Percentiles rank a stretch among this genome's conserved stretches.
Conservation (phyloP, 1,284 basidiomycete species). For the Ganoderma sinense region DNA sequence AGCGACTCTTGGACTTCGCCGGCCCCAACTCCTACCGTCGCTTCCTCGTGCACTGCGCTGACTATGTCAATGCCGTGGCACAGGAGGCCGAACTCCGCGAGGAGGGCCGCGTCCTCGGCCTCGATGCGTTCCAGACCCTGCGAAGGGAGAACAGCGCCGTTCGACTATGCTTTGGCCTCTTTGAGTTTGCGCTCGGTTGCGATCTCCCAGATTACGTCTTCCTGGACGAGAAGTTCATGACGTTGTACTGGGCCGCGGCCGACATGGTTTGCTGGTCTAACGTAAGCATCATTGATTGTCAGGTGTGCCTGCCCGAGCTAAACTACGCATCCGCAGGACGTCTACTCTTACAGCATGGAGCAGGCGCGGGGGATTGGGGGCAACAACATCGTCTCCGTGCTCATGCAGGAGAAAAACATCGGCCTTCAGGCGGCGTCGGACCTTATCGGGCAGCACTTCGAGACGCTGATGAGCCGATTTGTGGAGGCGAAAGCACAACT, state of each 20-base stretch:
- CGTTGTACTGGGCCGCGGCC: conserved; percentile 45
- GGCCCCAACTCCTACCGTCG: conserved; percentile 51
- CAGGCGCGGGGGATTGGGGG: conserved; percentile 45
- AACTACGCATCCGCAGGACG: conserved; percentile 40
- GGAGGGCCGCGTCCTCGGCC: conserved; percentile 40
- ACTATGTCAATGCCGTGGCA: conserved; percentile 46
- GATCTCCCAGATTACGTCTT: conserved; percentile 50
- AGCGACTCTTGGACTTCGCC: conserved; percentile 51
- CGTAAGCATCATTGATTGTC: conserved; percentile 35
- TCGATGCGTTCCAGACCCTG: conserved; percentile 42
- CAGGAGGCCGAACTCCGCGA: conserved; percentile 46
- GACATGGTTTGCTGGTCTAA: conserved; percentile 55
- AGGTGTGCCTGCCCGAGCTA: background rate
- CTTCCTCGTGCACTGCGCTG: conserved; percentile 44
- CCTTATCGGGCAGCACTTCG: conserved; percentile 43
- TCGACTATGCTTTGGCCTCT: conserved; percentile 48
- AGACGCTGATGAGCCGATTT: conserved; percentile 41
- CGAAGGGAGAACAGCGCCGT: conserved; percentile 51
- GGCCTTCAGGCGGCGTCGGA: conserved; percentile 46
- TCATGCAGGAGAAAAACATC: conserved; percentile 45
- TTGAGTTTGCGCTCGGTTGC: conserved; percentile 47
- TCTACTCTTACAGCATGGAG: conserved; percentile 54
- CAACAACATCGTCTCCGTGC: conserved; percentile 50
- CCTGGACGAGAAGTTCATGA: conserved; percentile 43
- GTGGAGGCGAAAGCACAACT: conserved; percentile 37